These are phyloP conservation scores for Rhizopogon sp. DNA, from an alignment of 768 basidiomycete genomes.

Conservation along the genomic window DNA sequence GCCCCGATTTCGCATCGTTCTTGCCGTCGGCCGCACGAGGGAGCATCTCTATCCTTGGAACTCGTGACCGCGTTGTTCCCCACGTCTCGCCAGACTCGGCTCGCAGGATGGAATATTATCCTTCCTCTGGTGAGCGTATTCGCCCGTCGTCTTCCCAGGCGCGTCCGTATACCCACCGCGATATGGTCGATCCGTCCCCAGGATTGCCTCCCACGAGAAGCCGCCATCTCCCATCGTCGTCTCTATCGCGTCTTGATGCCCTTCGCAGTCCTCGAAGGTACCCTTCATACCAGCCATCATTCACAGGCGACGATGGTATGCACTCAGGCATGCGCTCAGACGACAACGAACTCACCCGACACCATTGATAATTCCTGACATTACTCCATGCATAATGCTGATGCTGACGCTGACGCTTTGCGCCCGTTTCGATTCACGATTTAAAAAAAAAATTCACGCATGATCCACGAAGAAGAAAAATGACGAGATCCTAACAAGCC, in stretches of 20 bases:
- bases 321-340: constrained; percentile 17
- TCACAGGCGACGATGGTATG: constrained; percentile 9
- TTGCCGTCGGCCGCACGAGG: constrained; percentile 26
- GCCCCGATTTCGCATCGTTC: constrained; percentile 31
- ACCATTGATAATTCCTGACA: constrained; percentile 16
- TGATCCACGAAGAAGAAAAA: constrained; percentile 18
- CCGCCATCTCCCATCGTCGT: neutral
- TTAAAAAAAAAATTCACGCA: constrained; percentile 12
- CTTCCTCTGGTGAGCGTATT: constrained; percentile 11
- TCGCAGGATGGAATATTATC: constrained; percentile 9
- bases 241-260: constrained; percentile 10
- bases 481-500: constrained; percentile 9
- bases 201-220: too few relatives aligned
- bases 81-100: constrained; percentile 6
- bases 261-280: constrained; percentile 14
- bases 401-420: neutral
- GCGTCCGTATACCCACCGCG: constrained; percentile 12
- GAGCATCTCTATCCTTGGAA: constrained; percentile 12
- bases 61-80: constrained; percentile 12
- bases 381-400: constrained; percentile 4
- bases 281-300: constrained; percentile 10
- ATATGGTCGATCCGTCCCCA: neutral
- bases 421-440: constrained; percentile 15
- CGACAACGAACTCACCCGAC: constrained; percentile 6
- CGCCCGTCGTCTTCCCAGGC: neutral